These are phyloP conservation scores for Amanita molliuscula DNA, from an alignment of 768 basidiomycete species.

Conservation along the genomic window DNA sequence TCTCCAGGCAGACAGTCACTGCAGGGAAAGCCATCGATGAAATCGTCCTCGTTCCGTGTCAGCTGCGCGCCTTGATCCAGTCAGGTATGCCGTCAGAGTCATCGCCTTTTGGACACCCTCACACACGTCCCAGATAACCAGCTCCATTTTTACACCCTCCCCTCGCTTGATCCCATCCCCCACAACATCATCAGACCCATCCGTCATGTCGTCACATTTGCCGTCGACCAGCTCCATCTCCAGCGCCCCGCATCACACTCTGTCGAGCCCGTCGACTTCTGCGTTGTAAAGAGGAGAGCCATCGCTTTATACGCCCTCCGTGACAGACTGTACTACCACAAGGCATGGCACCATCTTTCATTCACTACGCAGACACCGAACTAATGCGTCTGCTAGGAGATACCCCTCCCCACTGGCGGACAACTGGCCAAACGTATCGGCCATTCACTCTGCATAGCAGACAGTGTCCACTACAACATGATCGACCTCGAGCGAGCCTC, in stretches of 20 bases:
- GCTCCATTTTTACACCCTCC: slow-evolving; percentile 56
- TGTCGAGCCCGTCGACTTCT: slow-evolving; percentile 55
- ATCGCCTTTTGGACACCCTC: neutral
- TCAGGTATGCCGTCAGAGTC: slow-evolving; percentile 63
- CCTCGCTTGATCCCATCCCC: slow-evolving; percentile 66
- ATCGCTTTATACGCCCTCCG: slow-evolving; percentile 59
- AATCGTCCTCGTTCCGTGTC: slow-evolving; percentile 68
- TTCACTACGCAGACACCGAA: neutral
- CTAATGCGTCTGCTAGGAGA: slow-evolving; percentile 38
- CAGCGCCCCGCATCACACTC: slow-evolving; percentile 29
- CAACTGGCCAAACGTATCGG: slow-evolving; percentile 54
- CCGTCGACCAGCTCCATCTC: slow-evolving; percentile 73
- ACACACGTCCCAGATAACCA: too few species aligned
- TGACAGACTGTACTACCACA: slow-evolving; percentile 51
- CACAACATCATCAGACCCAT: slow-evolving; percentile 58
- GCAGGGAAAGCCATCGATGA: slow-evolving; percentile 67
- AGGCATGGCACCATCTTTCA: slow-evolving; percentile 27
- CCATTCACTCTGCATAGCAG: slow-evolving; percentile 61
- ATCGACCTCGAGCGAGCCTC: slow-evolving; percentile 69
- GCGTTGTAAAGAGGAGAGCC: slow-evolving; percentile 55
- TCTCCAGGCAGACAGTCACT: slow-evolving; percentile 62
- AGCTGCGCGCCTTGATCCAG: slow-evolving; percentile 64
- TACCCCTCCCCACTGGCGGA: slow-evolving; percentile 35
- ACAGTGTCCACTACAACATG: slow-evolving; percentile 62
- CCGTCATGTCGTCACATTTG: slow-evolving; percentile 68